Evolutionary conservation across 2,329 filamentous ascomycete species (phyloP).

Genomic region (Neofusicoccum sp.): DNA sequence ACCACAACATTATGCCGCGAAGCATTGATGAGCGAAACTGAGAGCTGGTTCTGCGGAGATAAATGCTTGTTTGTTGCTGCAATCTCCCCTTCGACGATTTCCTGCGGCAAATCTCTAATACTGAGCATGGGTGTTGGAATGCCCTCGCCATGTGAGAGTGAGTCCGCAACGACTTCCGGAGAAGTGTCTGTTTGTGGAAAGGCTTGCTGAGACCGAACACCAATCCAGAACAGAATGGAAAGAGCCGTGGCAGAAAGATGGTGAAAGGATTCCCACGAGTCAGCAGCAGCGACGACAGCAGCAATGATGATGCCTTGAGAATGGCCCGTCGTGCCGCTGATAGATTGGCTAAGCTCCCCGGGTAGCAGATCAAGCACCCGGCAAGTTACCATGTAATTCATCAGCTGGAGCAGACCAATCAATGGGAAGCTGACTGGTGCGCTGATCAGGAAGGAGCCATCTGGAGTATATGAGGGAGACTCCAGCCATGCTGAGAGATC

Average conservation of each 20-base stretch:
- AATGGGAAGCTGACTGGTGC: slow-evolving; percentile 43
- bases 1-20: slow-evolving; percentile 30
- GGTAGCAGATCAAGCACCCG: slow-evolving; percentile 30
- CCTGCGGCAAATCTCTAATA: slow-evolving; percentile 27
- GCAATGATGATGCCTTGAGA: slow-evolving; percentile 41
- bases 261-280: slow-evolving; percentile 37
- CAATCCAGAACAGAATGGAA: slow-evolving; percentile 38
- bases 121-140: slow-evolving; percentile 32
- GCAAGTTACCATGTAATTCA: slow-evolving; percentile 27
- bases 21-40: slow-evolving; percentile 32
- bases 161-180: slow-evolving; percentile 20
- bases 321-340: slow-evolving; percentile 35
- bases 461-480: slow-evolving; percentile 28
- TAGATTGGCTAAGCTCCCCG: slow-evolving; percentile 29
- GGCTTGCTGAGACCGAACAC: slow-evolving; percentile 29
- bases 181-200: slow-evolving; percentile 21
- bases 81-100: slow-evolving; percentile 25
- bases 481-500: slow-evolving; percentile 31
- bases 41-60: slow-evolving; percentile 25
- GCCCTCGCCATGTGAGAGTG: slow-evolving; percentile 25
- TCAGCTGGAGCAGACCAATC: slow-evolving; percentile 37
- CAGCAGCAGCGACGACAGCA: slow-evolving; percentile 32
- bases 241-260: slow-evolving; percentile 28
- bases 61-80: slow-evolving; percentile 27
- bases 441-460: slow-evolving; percentile 33